Evolutionary conservation across 257 asterid genomes (phyloP), one percentile per base, ranked within the genome.

Genomic region (Haberlea rhodopensis): DNA sequence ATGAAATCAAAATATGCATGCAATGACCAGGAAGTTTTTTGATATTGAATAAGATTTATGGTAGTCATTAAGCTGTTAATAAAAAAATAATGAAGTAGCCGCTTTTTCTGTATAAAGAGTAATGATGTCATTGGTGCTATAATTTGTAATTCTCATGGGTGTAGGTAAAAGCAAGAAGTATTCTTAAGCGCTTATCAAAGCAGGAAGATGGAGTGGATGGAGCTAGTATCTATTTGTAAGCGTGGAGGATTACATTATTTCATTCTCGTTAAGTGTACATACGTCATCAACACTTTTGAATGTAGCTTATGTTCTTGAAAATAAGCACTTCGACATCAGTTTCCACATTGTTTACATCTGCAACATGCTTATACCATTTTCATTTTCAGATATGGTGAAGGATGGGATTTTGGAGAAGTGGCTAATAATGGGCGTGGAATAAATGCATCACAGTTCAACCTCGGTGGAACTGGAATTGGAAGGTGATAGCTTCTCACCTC

Each of bases 331-430:
- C 6, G 8, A 32, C 2, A 23, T 32, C 29, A 2, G 23, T 28
- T 67, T 54, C 48, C 66, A 20, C 8, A 8, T 31, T 43, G 18
- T 29, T n/a, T 8, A 46, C 6, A 16, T 37, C 27, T 58, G 16
- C 40, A 18, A 45, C 59, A 37, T 43, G 65, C 29, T 56, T 25
- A 27, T 66, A 20, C 9, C 66, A 66, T 57, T 59, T 71, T 67
- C 59, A 40, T 71, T 69, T 68, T 60, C 69, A 92, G 99, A 77
- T 92, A 92, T 71, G 99, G 99, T 59, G 99, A 92, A 92, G 99
- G 99, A 70, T 92, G 99, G 99, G 84, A 89, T 73, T 92, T 92
- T 31, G 99, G 95, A 57, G 99, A 92, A 82, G 99, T 89, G 67
- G 88, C 95, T 58, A 84, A 83, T 26, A 92, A 85, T 62, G 91